Percentiles rank a stretch among this genome's conserved stretches.
Evolutionary conservation across 129 eudicot species (phyloP).

Genomic region (Lonicera japonica): DNA sequence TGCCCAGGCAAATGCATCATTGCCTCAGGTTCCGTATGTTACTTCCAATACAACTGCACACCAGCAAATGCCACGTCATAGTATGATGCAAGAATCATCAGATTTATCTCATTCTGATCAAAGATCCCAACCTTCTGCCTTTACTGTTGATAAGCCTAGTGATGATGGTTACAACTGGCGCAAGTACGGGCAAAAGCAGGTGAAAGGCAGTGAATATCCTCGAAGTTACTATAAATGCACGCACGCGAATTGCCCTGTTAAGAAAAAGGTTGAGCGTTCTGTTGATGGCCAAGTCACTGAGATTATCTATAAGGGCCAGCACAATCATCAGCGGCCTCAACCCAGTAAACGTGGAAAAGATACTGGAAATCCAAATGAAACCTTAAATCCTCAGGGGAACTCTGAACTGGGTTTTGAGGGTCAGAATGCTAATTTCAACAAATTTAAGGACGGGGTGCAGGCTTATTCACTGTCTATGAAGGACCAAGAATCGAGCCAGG

Average conservation of each 20-base stretch:
- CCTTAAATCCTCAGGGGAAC: slow-evolving; percentile 18
- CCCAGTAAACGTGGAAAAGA: slow-evolving; percentile 59
- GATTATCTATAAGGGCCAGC: slow-evolving; percentile 86
- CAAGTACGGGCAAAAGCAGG: slow-evolving; percentile 93
- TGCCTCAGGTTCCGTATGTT: slow-evolving; percentile 34
- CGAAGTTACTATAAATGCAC: slow-evolving; percentile 94
- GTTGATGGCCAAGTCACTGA: slow-evolving; percentile 79
- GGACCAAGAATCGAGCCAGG: slow-evolving; percentile 81
- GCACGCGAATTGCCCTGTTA: slow-evolving; percentile 70
- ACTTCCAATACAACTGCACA: slow-evolving; percentile 38
- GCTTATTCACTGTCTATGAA: slow-evolving; percentile 25
- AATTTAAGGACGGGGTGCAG: slow-evolving; percentile 30
- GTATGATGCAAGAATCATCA: slow-evolving; percentile 34
- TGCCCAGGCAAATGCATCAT: slow-evolving; percentile 37
- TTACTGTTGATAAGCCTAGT: slow-evolving; percentile 74
- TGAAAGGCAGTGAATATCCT: slow-evolving; percentile 87
- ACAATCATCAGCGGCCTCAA: slow-evolving; percentile 79
- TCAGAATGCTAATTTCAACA: slow-evolving; percentile 26
- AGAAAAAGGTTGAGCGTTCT: slow-evolving; percentile 89
- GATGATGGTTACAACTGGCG: slow-evolving; percentile 95
- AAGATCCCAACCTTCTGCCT: slow-evolving; percentile 47
- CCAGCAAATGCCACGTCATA: slow-evolving; percentile 37
- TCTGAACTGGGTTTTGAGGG: slow-evolving; percentile 35
- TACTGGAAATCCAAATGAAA: slow-evolving; percentile 33
- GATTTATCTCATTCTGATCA: slow-evolving; percentile 43